Evolutionary conservation across 495 filamentous ascomycete genomes (phyloP), one percentile per base, ranked within the genome.

Genomic region (Penicillium robsamsonii): DNA sequence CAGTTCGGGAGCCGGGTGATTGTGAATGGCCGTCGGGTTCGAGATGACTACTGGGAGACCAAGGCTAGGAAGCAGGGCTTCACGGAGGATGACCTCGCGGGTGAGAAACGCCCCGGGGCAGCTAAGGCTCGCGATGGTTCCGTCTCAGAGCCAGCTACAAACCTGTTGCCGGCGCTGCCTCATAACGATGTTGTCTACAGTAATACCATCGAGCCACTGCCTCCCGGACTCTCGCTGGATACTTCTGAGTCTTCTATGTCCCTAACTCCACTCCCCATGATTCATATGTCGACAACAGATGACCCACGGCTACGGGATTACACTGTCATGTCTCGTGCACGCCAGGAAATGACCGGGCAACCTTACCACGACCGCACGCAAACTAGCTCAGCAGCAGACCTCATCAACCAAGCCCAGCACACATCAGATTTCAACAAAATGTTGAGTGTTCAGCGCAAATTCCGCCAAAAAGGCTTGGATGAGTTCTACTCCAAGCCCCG

Each of bases 1-100:
- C 94, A 99, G 71, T 99, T 99, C 67, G 94, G 94, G n/a, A 96
- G 91, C 63, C 81, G 95, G 50, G 87, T 99, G 37, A 95, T 99
- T 55, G 84, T 87, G 5, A 87, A 90, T 64, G 94, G 94, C 12
- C 80, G 92, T 56, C 84, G 95, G 11, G 94, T 99, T 33, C 86
- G 93, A 30, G 94, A 99, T 73, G 94, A 99, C 69, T 97, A 99
- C 68, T 97, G 94, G 94, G 94, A 97, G 65, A 87, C 84, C 64
- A 99, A 97, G 74, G 94, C 94, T 4, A 82, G 87, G 37, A 99
- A 97, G 70, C 94, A 99, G 67, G 94, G 94, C 17, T 99, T 99
- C 65, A 99, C 94, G 0, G 94, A 99, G 67, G 93, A 95, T 42
- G 94, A 99, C 69, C 81, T 92, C 44, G 94, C 94, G 3, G 95